These are phyloP conservation scores for Cnidoscolus chayamansa DNA, from an alignment of 441 rosid genomes.

Conservation along the genomic window DNA sequence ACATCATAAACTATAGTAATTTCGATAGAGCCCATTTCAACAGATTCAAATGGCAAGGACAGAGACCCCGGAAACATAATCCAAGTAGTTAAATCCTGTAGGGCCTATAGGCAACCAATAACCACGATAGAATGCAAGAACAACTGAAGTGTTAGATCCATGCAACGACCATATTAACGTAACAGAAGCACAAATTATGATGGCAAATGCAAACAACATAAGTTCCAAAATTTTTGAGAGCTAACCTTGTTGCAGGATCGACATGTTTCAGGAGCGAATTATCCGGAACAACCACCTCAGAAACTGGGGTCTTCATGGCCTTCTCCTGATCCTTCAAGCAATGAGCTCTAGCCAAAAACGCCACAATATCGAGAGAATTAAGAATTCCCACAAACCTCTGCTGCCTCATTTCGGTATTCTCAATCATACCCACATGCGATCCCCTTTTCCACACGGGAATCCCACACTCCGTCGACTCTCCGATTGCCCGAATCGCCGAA, in stretches of 20 bases:
- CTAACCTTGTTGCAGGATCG: slow-evolving; percentile 93
- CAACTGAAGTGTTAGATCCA: not conserved
- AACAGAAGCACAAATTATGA: no score
- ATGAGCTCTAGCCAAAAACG: slow-evolving; percentile 65
- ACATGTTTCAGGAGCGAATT: slow-evolving; percentile 63
- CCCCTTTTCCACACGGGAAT: slow-evolving; percentile 87
- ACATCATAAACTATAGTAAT: not conserved
- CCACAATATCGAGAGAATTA: slow-evolving; percentile 75
- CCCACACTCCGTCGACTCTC: slow-evolving; percentile 86
- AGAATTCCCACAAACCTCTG: slow-evolving; percentile 87
- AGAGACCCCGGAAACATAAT: no score
- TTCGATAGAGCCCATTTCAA: not conserved
- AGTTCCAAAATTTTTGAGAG: not conserved
- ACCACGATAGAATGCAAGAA: not conserved
- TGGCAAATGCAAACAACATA: no score
- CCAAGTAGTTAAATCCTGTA: not conserved
- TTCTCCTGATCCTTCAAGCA: slow-evolving; percentile 76
- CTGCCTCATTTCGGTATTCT: slow-evolving; percentile 63
- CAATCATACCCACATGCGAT: slow-evolving; percentile 44
- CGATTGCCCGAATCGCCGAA: slow-evolving; percentile 72
- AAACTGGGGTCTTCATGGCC: slow-evolving; percentile 75
- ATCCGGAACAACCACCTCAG: slow-evolving; percentile 59
- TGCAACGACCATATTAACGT: not conserved
- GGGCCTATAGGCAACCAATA: not conserved
- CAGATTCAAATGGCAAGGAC: no score